Evolutionary conservation across 2,329 filamentous ascomycete species (phyloP).

Genomic region (Nigrospora osmanthi): DNA sequence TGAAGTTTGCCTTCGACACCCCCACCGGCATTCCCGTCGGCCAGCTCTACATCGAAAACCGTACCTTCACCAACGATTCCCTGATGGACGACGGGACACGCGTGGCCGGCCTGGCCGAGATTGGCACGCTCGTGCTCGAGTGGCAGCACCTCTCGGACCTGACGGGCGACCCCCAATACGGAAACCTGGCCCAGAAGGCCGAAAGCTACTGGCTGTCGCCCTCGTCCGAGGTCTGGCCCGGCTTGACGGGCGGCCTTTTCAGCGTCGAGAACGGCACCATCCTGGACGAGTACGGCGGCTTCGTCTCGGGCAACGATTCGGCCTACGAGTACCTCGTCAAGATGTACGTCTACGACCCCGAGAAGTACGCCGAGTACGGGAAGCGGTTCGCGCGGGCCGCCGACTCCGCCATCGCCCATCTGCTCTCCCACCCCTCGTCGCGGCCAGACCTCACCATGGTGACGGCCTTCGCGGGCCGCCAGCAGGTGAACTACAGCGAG

Average conservation of each 20-base stretch:
- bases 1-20: conserved; percentile 1
- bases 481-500: conserved; percentile 23
- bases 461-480: conserved; percentile 20
- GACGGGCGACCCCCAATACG: conserved; percentile 62
- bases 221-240: conserved; percentile 62
- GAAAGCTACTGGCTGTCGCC: conserved; percentile 46
- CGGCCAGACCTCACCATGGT: conserved; percentile 20
- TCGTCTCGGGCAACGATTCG: conserved; percentile 27
- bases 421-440: conserved; percentile 60
- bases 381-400: conserved; percentile 36
- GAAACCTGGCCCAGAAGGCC: not conserved
- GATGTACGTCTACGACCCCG: conserved; percentile 58
- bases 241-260: conserved; percentile 36
- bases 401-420: conserved; percentile 48
- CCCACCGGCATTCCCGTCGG: not conserved
- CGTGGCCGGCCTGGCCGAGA: not conserved
- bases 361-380: conserved; percentile 31
- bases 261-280: conserved; percentile 9
- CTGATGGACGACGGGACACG: not conserved
- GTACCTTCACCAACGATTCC: not conserved
- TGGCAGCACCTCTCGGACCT: conserved; percentile 52
- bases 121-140: not conserved
- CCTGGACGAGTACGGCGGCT: conserved; percentile 1
- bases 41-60: conserved; percentile 1
- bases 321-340: conserved; percentile 53